Evolutionary conservation across 495 filamentous ascomycete species (phyloP).

Genomic region (Penicillium antarcticum): DNA sequence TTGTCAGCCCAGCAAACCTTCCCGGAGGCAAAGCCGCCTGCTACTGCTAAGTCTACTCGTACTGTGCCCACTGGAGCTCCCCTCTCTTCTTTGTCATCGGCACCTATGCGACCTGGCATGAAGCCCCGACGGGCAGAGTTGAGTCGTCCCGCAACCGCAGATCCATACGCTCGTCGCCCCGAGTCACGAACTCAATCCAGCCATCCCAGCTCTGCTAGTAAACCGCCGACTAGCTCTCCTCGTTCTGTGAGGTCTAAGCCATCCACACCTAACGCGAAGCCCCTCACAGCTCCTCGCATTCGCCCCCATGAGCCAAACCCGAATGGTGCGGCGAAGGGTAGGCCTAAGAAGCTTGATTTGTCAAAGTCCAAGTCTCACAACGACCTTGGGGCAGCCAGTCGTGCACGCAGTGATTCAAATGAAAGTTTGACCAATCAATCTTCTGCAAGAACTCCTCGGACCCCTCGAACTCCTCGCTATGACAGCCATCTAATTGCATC

Average conservation of each 20-base stretch:
- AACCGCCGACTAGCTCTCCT: slow-evolving; percentile 38
- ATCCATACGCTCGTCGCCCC: slow-evolving; percentile 49
- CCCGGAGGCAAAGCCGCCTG: slow-evolving; percentile 40
- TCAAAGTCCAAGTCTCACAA: slow-evolving; percentile 31
- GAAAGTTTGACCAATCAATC: slow-evolving; percentile 20
- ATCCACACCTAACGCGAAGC: slow-evolving; percentile 28
- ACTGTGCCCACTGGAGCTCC: slow-evolving; percentile 32
- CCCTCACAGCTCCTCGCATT: slow-evolving; percentile 26
- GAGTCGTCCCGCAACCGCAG: slow-evolving; percentile 54
- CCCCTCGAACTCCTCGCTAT: slow-evolving; percentile 21
- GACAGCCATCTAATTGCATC: slow-evolving; percentile 49
- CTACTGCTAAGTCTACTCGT: slow-evolving; percentile 33
- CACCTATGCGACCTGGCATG: slow-evolving; percentile 54
- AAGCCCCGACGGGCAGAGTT: slow-evolving; percentile 46
- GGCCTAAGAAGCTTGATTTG: slow-evolving; percentile 38
- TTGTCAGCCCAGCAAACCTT: slow-evolving; percentile 61
- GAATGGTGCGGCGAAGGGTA: slow-evolving; percentile 27
- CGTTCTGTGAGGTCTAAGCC: slow-evolving; percentile 31
- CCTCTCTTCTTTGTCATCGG: slow-evolving; percentile 52
- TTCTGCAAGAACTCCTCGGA: slow-evolving; percentile 4
- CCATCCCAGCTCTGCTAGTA: slow-evolving; percentile 27
- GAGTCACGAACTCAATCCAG: slow-evolving; percentile 20
- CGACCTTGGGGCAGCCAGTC: slow-evolving; percentile 16
- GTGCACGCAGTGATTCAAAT: slow-evolving; percentile 25
- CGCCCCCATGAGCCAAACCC: slow-evolving; percentile 27